phyloP scores from a whole-genome alignment of 169 alveolate species.

The Blepharisma undulans region DNA sequence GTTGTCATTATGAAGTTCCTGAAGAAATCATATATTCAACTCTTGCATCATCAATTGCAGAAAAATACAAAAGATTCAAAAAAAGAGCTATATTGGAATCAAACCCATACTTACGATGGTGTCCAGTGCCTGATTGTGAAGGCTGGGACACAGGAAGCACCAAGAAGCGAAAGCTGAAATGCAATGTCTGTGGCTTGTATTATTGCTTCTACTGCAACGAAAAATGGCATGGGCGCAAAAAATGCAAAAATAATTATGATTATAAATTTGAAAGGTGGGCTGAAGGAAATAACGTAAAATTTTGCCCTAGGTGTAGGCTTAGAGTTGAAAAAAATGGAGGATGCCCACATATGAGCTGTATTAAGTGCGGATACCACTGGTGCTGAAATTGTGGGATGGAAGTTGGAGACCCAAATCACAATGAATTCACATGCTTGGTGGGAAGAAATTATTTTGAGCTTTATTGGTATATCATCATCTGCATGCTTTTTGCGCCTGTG shows the following conservation, averaged over 20 bases:
- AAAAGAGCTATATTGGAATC: not conserved
- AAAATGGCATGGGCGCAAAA: conserved; percentile 45
- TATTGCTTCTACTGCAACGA: conserved; percentile 56
- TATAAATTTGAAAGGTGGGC: conserved; percentile 50
- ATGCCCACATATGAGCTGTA: conserved; percentile 61
- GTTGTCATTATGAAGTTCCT: not conserved
- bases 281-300: conserved; percentile 36
- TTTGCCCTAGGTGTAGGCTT: conserved; percentile 55
- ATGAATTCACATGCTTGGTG: conserved; percentile 7
- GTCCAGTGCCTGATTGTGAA: conserved; percentile 35
- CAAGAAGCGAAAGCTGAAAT: not conserved
- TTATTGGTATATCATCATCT: not conserved
- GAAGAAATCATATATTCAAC: not conserved
- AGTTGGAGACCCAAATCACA: conserved; percentile 13
- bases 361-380: conserved; percentile 50
- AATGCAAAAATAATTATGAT: conserved; percentile 49
- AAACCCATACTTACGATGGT: conserved; percentile 18
- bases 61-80: conserved; percentile 15
- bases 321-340: conserved; percentile 59
- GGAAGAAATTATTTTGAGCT: not conserved
- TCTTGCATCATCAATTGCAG: not conserved
- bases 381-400: conserved; percentile 57
- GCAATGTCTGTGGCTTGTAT: conserved; percentile 45
- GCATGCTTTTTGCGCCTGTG: not conserved
- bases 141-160: conserved; percentile 20